Evolutionary conservation across 108 stramenopile genomes (phyloP).

Genomic region (Cyclotella kingstonii): DNA sequence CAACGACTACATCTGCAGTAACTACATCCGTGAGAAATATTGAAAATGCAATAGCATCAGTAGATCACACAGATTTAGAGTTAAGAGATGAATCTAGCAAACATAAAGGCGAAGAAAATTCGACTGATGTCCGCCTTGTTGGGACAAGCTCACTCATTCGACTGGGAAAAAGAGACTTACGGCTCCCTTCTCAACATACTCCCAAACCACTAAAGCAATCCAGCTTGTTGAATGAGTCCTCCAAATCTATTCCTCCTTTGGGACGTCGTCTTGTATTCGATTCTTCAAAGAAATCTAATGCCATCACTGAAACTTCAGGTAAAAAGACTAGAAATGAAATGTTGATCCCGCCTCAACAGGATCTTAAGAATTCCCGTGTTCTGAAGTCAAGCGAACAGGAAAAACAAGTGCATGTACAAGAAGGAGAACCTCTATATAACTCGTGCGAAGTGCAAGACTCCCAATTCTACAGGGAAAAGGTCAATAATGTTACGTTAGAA

Average conservation of each 20-base stretch:
- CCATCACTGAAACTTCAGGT: too few species aligned
- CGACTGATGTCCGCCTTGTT: neutral
- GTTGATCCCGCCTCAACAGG: too few species aligned
- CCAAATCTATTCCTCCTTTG: constrained; percentile 17
- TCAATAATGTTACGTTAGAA: neutral
- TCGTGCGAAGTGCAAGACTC: neutral
- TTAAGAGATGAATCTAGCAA: neutral
- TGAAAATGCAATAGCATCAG: too few species aligned
- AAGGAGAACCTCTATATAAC: too few species aligned
- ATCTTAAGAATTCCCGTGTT: too few species aligned
- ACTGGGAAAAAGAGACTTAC: constrained; percentile 14
- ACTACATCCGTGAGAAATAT: too few species aligned
- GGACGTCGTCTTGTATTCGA: constrained; percentile 33
- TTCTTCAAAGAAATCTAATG: constrained; percentile 9
- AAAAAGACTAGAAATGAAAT: too few species aligned
- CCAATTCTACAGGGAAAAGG: neutral
- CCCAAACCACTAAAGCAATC: constrained; percentile 10
- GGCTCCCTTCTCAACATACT: constrained; percentile 40
- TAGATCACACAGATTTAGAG: too few species aligned
- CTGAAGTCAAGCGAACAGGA: too few species aligned
- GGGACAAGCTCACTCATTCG: neutral
- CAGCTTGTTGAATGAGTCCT: neutral
- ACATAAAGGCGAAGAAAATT: neutral
- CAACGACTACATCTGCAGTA: neutral
- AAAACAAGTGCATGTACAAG: too few species aligned